Conservation (phyloP, 805 yeast species). For the Ogataea degrootiae region DNA sequence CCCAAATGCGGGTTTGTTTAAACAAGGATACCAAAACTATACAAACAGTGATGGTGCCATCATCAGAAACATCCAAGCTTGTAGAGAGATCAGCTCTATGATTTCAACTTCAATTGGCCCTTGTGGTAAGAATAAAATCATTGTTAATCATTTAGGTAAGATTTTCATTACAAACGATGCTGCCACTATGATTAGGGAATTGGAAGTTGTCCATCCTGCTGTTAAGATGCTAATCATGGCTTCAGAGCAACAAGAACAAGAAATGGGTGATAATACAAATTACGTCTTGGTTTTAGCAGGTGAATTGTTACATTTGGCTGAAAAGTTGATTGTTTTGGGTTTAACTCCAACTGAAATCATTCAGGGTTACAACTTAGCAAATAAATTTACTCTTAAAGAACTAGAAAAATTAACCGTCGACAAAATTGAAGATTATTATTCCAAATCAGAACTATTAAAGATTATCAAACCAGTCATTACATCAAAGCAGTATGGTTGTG, state of each 20-base stretch:
- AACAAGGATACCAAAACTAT: constrained; percentile 88
- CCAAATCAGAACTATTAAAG: constrained; percentile 55
- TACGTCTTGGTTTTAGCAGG: constrained; percentile 90
- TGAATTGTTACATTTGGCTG: constrained; percentile 81
- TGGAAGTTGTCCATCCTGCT: constrained; percentile 95
- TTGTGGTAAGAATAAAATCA: constrained; percentile 93
- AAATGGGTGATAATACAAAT: constrained; percentile 96
- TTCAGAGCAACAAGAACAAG: constrained; percentile 92
- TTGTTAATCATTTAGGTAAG: constrained; percentile 82
- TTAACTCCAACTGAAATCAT: constrained; percentile 87
- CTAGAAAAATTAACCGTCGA: constrained; percentile 64
- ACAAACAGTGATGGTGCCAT: constrained; percentile 93
- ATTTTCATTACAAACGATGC: constrained; percentile 93
- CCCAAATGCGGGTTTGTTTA: constrained; percentile 90
- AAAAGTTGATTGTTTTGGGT: constrained; percentile 78
- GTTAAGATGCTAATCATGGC: constrained; percentile 96
- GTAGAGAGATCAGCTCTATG: constrained; percentile 87
- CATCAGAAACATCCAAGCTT: constrained; percentile 86
- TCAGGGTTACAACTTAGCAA: constrained; percentile 91
- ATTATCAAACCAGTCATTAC: constrained; percentile 83
- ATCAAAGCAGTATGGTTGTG: constrained; percentile 90
- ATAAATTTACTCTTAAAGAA: constrained; percentile 62
- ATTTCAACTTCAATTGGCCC: constrained; percentile 96
- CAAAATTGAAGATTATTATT: constrained; percentile 51
- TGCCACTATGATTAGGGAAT: constrained; percentile 92